Evolutionary conservation across 2,329 filamentous ascomycete species (phyloP).

Genomic region (Fusarium chaquense): DNA sequence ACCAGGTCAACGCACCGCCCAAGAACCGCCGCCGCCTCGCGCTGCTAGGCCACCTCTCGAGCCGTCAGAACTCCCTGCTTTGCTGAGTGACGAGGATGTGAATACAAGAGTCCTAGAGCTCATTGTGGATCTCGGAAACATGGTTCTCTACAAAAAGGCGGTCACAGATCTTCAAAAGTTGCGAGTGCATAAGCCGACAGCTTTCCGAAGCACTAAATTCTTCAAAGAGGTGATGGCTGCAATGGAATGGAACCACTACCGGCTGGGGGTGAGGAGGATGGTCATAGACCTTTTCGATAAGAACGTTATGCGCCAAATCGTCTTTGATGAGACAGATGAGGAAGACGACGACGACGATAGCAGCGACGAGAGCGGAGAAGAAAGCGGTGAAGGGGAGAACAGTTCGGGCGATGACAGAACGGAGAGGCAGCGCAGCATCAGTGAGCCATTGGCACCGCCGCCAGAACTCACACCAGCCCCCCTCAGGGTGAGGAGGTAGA

Average conservation of each 20-base stretch:
- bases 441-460: constrained; percentile 55
- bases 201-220: constrained; percentile 80
- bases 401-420: constrained; percentile 66
- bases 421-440: constrained; percentile 68
- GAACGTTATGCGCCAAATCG: constrained; percentile 83
- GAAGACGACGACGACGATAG: constrained; percentile 71
- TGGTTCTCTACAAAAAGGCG: constrained; percentile 89
- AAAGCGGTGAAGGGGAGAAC: constrained; percentile 59
- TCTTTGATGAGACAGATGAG: constrained; percentile 70
- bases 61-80: constrained; percentile 55
- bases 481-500: constrained; percentile 50
- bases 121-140: constrained; percentile 90
- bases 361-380: constrained; percentile 43
- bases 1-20: constrained; percentile 65
- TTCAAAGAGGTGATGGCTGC: constrained; percentile 89
- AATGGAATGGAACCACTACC: constrained; percentile 89
- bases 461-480: constrained; percentile 52
- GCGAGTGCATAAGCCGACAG: constrained; percentile 78
- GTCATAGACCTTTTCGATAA: constrained; percentile 96
- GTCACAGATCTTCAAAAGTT: constrained; percentile 84
- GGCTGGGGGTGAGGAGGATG: constrained; percentile 86
- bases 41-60: constrained; percentile 59
- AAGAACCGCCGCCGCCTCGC: constrained; percentile 57
- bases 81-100: constrained; percentile 71
- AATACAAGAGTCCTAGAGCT: constrained; percentile 86